Conservation (phyloP, 2,329 filamentous ascomycete genomes). For the Botrytis cinerea region DNA sequence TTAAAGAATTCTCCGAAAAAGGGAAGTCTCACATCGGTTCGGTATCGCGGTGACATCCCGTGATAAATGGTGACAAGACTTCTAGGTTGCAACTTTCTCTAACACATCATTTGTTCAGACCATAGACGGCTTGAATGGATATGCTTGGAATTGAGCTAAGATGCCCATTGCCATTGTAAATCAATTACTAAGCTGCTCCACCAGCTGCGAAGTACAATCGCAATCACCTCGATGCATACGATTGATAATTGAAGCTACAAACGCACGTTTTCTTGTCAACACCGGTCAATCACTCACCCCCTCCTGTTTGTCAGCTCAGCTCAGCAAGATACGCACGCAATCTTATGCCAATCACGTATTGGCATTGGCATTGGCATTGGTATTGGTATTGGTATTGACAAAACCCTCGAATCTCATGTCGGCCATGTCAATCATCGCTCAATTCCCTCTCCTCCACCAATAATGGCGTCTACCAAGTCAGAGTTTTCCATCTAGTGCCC, state of each 20-base stretch:
- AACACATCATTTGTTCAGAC: not conserved
- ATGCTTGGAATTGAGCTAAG: not conserved
- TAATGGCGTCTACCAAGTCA: not conserved
- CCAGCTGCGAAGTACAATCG: not conserved
- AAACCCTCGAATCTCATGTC: not conserved
- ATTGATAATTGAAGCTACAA: not conserved
- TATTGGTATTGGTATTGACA: not conserved
- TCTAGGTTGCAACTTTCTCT: conserved; percentile 10
- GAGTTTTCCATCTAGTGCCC: not conserved
- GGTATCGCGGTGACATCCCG: not conserved
- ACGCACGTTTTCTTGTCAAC: not conserved
- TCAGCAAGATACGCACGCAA: not conserved
- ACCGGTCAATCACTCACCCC: not conserved
- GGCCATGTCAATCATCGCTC: not conserved
- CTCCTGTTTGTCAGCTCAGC: not conserved
- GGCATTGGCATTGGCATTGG: no score
- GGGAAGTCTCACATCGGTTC: not conserved
- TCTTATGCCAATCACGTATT: not conserved
- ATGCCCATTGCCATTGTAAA: not conserved
- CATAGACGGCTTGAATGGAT: not conserved
- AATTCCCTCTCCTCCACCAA: not conserved
- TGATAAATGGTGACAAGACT: conserved; percentile 8
- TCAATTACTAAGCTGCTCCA: not conserved
- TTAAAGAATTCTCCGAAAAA: not conserved
- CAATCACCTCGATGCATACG: not conserved